Evolutionary conservation across 2,329 filamentous ascomycete genomes (phyloP), one percentile per base, ranked within the genome.

Genomic region (Sporothrix humicola): DNA sequence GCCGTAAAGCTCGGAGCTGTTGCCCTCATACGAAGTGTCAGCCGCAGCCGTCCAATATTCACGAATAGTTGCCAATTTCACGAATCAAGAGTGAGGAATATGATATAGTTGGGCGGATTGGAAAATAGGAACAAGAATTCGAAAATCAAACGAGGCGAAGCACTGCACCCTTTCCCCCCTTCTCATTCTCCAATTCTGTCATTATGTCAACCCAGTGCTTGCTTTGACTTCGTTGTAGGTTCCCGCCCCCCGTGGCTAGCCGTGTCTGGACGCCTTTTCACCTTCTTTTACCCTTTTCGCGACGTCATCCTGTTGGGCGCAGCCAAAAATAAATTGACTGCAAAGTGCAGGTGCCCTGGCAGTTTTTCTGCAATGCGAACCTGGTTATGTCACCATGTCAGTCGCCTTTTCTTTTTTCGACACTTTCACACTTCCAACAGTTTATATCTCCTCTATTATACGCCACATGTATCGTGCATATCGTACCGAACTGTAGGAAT

Each of bases 321-420:
- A 71, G 69, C 69, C 69, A 71, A 71, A 71, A 61, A 71, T 48
- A 70, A 70, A 63, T 26, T 56, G 56, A n/a, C 52, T 15, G 5
- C 26, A 37, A 59, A 37, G 23, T 6, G 2, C 17, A 31, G 44
- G 44, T 42, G 26, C 23, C 26, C 58, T 61, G 58, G 13, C 23
- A 20, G 61, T 13, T 44, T 5, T 37, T 37, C 31, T 5, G 31
- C 31, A 37, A 37, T 37, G 31, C 31, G 31, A 3, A 50, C 12
- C 48, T 50, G 59, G 59, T 63, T 63, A 8, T 46, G 9, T 54
- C 17, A 52, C 52, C 2, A 37, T 37, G 31, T 5, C 31, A 37
- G 2, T 37, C 31, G 3, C 31, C 31, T 37, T 56, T 26, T 56
- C 20, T 52, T 4, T 52, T 56, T 8, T 8, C 52, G 31, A 37